phyloP scores from a whole-genome alignment of 106 monocot species.

The Allium cepa region DNA sequence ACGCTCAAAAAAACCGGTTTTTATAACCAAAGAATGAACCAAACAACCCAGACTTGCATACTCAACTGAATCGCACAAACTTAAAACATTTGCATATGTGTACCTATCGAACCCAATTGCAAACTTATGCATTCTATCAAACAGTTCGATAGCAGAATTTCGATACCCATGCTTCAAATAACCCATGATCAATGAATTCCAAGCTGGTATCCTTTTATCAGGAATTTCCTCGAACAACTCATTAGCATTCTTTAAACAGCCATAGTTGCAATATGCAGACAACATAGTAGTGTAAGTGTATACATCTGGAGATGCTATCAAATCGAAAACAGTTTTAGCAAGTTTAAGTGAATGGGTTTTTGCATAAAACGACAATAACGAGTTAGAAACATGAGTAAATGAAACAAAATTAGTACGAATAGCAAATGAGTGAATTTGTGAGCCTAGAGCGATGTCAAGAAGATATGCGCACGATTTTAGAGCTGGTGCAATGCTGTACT shows the following conservation, averaged over 20 bases:
- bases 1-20: conserved; percentile 15
- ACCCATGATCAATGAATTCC: conserved; percentile 33
- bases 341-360: conserved; percentile 12
- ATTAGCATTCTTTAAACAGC: conserved; percentile 12
- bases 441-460: neutral
- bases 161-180: conserved; percentile 5
- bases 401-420: conserved; percentile 19
- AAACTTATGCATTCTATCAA: conserved; percentile 15
- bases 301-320: conserved; percentile 13
- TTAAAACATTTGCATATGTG: conserved; percentile 14
- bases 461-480: conserved; percentile 23
- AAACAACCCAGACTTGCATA: conserved; percentile 13
- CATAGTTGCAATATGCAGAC: conserved; percentile 18
- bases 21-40: conserved; percentile 28
- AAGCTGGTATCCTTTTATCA: conserved; percentile 1
- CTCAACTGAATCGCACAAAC: conserved; percentile 14
- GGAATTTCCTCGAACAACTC: conserved; percentile 30
- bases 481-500: conserved; percentile 16
- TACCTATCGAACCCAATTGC: conserved; percentile 23
- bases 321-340: conserved; percentile 12
- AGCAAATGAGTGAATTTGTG: conserved; percentile 27
- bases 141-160: conserved; percentile 12
- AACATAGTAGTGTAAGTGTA: conserved; percentile 33
- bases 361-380: conserved; percentile 38
- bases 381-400: conserved; percentile 27